Conservation (phyloP, 1,284 basidiomycete species). For the Leccinum discolor region DNA sequence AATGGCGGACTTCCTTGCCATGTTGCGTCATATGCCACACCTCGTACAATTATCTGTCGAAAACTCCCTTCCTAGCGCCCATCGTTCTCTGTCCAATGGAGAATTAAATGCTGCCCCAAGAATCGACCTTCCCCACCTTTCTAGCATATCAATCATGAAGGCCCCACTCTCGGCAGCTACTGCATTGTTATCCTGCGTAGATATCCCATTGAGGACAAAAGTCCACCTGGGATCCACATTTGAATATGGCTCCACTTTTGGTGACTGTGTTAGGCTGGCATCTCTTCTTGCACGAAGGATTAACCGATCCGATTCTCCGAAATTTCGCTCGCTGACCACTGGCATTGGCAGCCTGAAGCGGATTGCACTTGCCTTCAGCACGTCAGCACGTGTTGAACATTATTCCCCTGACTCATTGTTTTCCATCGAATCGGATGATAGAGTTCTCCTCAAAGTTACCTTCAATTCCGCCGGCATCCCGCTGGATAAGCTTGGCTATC, state of each 20-base stretch:
- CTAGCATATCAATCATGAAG: neutral
- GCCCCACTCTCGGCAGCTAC: neutral
- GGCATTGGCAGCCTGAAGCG: neutral
- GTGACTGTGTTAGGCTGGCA: neutral
- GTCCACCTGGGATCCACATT: neutral
- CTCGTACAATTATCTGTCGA: neutral
- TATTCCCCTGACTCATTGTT: neutral
- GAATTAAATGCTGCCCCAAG: neutral
- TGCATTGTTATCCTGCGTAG: neutral
- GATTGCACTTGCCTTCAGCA: neutral
- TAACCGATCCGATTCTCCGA: too few species aligned
- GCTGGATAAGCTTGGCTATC: neutral
- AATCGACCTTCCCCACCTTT: neutral
- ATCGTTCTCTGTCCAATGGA: rapidly evolving
- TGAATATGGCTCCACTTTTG: neutral
- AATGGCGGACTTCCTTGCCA: neutral
- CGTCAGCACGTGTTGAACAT: neutral
- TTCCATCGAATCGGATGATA: neutral
- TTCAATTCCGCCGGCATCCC: neutral
- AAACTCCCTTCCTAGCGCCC: neutral
- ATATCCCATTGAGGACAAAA: neutral
- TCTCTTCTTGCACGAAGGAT: neutral
- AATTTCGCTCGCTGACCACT: neutral
- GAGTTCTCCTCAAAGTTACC: neutral
- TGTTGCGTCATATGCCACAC: neutral